Conservation (phyloP, 768 basidiomycete genomes). For the Pholiota microspora region DNA sequence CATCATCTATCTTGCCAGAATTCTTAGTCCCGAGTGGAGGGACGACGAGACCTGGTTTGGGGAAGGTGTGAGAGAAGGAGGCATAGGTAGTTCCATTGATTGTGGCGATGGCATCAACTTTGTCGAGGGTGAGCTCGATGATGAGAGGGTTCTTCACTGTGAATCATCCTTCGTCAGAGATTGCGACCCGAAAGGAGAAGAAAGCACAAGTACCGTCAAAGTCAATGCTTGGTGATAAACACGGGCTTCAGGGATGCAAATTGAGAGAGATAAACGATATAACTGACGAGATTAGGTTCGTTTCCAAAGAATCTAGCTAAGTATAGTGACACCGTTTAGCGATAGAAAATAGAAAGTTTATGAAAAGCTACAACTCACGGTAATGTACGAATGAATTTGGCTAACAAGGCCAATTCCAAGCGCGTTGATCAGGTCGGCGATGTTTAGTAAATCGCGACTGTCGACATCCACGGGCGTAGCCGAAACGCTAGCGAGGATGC, state of each 20-base stretch:
- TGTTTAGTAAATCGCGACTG: conserved; percentile 11
- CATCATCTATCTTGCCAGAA: conserved; percentile 55
- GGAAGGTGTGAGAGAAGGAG: conserved; percentile 50
- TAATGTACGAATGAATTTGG: conserved; percentile 33
- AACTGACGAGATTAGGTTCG: conserved; percentile 34
- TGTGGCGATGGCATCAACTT: conserved; percentile 39
- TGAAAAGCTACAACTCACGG: conserved; percentile 21
- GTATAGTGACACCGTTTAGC: background rate
- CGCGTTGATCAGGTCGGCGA: conserved; percentile 38
- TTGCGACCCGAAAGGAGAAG: background rate
- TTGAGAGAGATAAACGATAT: background rate
- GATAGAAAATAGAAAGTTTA: background rate
- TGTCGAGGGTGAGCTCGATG: conserved; percentile 41
- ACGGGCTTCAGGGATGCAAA: too few relatives aligned
- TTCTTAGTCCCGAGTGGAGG: conserved; percentile 50
- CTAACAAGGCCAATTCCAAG: conserved; percentile 35
- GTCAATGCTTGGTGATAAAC: conserved; percentile 20
- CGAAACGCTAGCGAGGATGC: conserved; percentile 22
- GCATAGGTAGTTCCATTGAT: conserved; percentile 38
- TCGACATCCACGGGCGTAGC: conserved; percentile 22
- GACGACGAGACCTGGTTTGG: conserved; percentile 50
- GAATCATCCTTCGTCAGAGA: background rate
- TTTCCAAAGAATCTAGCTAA: conserved; percentile 32
- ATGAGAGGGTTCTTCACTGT: conserved; percentile 38
- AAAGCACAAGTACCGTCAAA: conserved; percentile 36